These are phyloP conservation scores for Schizochytrium sp. DNA, from an alignment of 108 stramenopile species.

Conservation along the genomic window DNA sequence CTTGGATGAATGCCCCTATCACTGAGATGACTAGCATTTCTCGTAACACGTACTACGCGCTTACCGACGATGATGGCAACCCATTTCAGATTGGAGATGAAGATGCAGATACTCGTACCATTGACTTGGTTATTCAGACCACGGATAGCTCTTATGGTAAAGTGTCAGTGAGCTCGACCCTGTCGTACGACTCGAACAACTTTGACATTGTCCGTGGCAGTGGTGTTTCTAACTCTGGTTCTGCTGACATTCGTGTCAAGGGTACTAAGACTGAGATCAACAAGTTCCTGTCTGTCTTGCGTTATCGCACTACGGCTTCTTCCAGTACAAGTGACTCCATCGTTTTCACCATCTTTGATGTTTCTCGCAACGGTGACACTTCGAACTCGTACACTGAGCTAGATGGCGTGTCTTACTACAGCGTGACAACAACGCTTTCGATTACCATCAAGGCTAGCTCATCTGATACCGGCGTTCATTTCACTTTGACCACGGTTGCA, in stretches of 20 bases:
- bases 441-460: neutral
- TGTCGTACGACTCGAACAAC: neutral
- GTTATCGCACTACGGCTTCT: neutral
- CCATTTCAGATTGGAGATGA: neutral
- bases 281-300: neutral
- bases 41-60: neutral
- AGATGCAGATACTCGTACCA: neutral
- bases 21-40: neutral
- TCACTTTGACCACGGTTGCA: neutral
- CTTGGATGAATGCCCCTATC: neutral
- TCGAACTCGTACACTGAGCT: neutral
- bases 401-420: neutral
- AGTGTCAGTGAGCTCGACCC: neutral
- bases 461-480: neutral
- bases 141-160: neutral
- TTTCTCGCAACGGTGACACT: neutral
- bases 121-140: neutral
- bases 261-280: constrained; percentile 5
- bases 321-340: neutral
- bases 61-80: neutral
- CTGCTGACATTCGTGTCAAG: neutral
- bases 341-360: neutral
- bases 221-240: neutral
- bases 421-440: neutral
- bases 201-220: neutral